These are phyloP conservation scores for Penicillium sp. DNA, from an alignment of 2,329 filamentous ascomycete species.

Conservation along the genomic window DNA sequence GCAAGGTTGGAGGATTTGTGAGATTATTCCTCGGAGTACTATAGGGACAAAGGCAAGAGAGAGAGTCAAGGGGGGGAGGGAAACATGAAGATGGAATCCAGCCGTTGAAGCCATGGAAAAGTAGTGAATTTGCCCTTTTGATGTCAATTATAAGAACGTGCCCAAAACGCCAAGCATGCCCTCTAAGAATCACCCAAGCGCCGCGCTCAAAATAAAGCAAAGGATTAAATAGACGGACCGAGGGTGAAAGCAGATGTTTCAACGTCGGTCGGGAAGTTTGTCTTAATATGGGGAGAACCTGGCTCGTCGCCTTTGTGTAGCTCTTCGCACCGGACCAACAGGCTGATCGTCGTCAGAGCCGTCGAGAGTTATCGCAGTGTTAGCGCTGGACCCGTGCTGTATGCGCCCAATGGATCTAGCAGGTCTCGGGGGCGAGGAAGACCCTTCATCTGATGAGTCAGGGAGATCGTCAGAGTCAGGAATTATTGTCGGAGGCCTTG, in stretches of 20 bases:
- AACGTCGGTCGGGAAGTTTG: background rate
- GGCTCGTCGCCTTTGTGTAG: constrained; percentile 17
- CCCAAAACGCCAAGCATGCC: constrained; percentile 11
- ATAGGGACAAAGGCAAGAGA: background rate
- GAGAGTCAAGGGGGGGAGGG: background rate
- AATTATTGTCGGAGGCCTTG: background rate
- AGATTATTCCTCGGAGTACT: background rate
- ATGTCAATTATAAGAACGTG: constrained; percentile 1
- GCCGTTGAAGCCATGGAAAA: background rate
- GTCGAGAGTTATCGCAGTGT: constrained; percentile 23
- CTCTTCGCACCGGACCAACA: constrained; percentile 24
- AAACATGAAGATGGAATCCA: background rate
- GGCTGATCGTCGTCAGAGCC: constrained; percentile 28
- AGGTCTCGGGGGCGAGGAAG: constrained; percentile 8
- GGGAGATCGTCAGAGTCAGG: background rate
- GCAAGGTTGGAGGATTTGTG: background rate
- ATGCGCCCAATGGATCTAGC: background rate
- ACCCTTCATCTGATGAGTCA: constrained; percentile 7
- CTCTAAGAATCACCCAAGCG: constrained; percentile 20
- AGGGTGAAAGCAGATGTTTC: background rate
- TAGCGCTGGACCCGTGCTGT: constrained; percentile 10
- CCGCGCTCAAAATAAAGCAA: constrained; percentile 20
- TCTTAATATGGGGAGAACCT: constrained; percentile 25
- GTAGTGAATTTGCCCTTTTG: background rate
- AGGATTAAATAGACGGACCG: constrained; percentile 5